Base-by-base conservation (phyloP, 129 eudicot species). In the Escallonia herrerae region DNA sequence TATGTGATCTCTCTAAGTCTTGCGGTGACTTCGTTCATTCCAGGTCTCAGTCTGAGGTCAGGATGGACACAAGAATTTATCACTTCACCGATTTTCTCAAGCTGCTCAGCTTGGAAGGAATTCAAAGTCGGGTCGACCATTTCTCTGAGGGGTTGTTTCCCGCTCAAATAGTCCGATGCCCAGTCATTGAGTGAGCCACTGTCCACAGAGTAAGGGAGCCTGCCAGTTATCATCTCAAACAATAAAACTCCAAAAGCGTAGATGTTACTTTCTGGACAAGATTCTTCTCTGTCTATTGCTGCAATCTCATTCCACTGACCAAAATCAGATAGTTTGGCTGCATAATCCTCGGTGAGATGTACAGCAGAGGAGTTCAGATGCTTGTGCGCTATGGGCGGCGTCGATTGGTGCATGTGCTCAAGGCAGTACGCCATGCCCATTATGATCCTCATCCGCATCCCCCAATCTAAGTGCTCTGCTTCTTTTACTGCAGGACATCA, bases 361-460 rank as follows among this genome's bases (percentile, higher is more conserved):
- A 93, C 79, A 13, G 95, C 54, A 11, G 89, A 77, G 3, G 99
- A 88, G 67, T 70, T 78, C 5, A 93, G 77, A 75, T 86, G 80
- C 42, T 75, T 68, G 82, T 83, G 99, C 69, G 81, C 13, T 52
- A 81, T 40, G 15, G 89, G 87, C 12, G 96, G 99, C 4, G 80
- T 70, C 48, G 86, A 63, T 66, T 82, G 85, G 85, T 93, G 99
- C 95, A 93, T 86, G 76, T 89, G 77, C 44, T 83, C 91, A 3
- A 89, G 93, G 78, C 99, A 93, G 72, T 93, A 93, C 22, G 87
- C 87, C 79, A 89, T 88, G 46, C 99, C 99, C 96, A 93, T 93
- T 33, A 76, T 76, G 37, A 93, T 79, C 65, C 99, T 72, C 85
- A 93, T 68, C 40, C 99, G 67, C 84, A 80, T 86, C 9, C 60